These are phyloP conservation scores for Penicillium sp. DNA, from an alignment of 2,329 filamentous ascomycete genomes.

Conservation along the genomic window DNA sequence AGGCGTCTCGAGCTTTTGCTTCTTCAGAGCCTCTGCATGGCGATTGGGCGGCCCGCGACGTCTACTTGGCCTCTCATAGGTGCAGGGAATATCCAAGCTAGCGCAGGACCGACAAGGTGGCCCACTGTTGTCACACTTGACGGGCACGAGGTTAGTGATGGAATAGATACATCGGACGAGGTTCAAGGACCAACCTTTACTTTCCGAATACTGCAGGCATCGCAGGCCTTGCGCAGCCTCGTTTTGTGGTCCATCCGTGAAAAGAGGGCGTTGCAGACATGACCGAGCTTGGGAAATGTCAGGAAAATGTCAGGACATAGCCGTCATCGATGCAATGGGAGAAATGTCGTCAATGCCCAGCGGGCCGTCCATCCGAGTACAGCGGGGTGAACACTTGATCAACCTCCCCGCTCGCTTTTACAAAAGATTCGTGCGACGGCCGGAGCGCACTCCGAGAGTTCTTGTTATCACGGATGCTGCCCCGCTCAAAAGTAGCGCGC, in stretches of 20 bases:
- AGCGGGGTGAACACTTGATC: constrained; percentile 11
- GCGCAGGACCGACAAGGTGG: constrained; percentile 67
- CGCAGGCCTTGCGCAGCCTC: constrained; percentile 54
- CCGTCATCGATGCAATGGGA: constrained; percentile 15
- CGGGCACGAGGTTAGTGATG: constrained; percentile 9
- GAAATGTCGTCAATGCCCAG: constrained; percentile 2
- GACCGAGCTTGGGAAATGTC: constrained; percentile 24
- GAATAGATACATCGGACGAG: background rate
- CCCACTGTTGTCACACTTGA: constrained; percentile 65
- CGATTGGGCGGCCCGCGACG: constrained; percentile 67
- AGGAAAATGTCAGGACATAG: constrained; percentile 21
- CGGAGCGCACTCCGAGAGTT: background rate
- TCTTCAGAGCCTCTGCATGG: constrained; percentile 68
- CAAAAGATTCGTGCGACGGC: background rate
- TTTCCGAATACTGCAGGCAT: constrained; percentile 56
- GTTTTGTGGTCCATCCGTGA: constrained; percentile 42
- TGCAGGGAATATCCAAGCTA: constrained; percentile 67
- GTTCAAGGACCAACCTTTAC: constrained; percentile 50
- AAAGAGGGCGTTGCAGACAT: constrained; percentile 18
- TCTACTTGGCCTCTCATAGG: constrained; percentile 64
- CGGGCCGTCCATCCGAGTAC: constrained; percentile 15
- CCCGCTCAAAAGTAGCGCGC: constrained; percentile 1
- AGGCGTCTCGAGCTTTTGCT: constrained; percentile 52
- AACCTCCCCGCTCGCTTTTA: constrained; percentile 12
- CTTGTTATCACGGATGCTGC: background rate